These are phyloP conservation scores for Hemileia vastatrix DNA, from an alignment of 1,284 basidiomycete species.

Conservation along the genomic window DNA sequence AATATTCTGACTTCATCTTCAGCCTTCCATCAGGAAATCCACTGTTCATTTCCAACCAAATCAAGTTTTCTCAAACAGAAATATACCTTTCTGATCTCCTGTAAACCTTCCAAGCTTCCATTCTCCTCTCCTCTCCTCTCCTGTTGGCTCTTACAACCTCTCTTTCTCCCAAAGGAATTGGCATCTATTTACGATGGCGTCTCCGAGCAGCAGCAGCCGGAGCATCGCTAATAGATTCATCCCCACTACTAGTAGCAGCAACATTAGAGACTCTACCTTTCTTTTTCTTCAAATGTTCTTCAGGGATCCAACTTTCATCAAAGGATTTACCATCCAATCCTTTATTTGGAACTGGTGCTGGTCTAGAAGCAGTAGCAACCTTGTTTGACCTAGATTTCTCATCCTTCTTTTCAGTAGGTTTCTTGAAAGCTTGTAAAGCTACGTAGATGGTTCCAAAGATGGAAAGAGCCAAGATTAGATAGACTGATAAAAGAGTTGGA, in stretches of 20 bases:
- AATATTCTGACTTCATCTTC: too few relatives aligned
- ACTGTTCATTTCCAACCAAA: too few relatives aligned
- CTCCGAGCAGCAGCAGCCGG: too few relatives aligned
- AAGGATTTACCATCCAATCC: constrained; percentile 16
- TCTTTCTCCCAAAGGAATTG: too few relatives aligned
- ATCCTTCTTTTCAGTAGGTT: neutral
- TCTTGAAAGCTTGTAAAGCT: neutral
- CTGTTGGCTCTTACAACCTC: too few relatives aligned
- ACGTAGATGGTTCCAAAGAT: neutral
- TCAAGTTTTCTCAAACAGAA: too few relatives aligned
- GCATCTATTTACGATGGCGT: too few relatives aligned
- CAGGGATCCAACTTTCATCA: constrained; percentile 30
- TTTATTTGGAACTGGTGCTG: neutral
- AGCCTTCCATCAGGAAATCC: too few relatives aligned
- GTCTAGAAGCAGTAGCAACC: neutral
- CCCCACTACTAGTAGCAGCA: neutral
- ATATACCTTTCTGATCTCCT: too few relatives aligned
- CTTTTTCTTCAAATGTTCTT: constrained; percentile 12
- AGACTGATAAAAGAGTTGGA: constrained; percentile 6
- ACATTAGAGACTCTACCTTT: neutral
- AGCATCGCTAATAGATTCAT: neutral
- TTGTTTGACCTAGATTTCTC: neutral
- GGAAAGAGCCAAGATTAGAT: neutral
- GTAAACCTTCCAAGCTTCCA: too few relatives aligned
- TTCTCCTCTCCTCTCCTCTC: too few relatives aligned